phyloP scores from a whole-genome alignment of 2,329 filamentous ascomycete genomes.

The Plenodomus biglobosus region DNA sequence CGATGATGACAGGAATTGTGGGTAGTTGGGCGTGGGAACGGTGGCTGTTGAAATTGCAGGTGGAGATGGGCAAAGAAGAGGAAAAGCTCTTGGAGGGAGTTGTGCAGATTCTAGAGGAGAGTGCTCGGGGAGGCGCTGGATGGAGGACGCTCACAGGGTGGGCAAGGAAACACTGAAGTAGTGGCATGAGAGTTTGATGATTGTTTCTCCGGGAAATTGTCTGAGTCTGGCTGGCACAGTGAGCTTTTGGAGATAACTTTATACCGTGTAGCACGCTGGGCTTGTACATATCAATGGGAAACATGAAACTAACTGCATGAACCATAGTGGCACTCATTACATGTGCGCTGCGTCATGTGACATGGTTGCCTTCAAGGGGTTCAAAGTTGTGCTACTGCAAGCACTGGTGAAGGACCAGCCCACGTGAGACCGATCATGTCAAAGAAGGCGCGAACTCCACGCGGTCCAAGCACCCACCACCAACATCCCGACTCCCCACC shows the following conservation, averaged over 20 bases:
- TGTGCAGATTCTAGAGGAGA: conserved; percentile 61
- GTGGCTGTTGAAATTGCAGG: conserved; percentile 86
- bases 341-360: no score
- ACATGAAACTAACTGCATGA: conserved; percentile 9
- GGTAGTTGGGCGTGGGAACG: conserved; percentile 94
- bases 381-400: no score
- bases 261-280: conserved; percentile 19
- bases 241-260: conserved; percentile 5
- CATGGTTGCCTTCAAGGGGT: no score
- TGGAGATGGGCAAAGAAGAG: conserved; percentile 74
- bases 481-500: conserved; percentile 2
- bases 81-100: conserved; percentile 57
- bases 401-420: no score
- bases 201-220: conserved; percentile 5
- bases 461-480: conserved; percentile 15
- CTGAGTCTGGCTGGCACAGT: conserved; percentile 3
- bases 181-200: conserved; percentile 5
- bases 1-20: conserved; percentile 76
- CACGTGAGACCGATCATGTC: background rate
- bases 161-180: conserved; percentile 40
- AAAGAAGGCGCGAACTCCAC: conserved; percentile 18
- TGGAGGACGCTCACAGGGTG: conserved; percentile 62
- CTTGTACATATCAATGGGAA: background rate
- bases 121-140: conserved; percentile 58
- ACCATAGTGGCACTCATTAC: no score